Base-by-base conservation (phyloP, 805 yeast species). In the Diddensiella caesifluorescens region DNA sequence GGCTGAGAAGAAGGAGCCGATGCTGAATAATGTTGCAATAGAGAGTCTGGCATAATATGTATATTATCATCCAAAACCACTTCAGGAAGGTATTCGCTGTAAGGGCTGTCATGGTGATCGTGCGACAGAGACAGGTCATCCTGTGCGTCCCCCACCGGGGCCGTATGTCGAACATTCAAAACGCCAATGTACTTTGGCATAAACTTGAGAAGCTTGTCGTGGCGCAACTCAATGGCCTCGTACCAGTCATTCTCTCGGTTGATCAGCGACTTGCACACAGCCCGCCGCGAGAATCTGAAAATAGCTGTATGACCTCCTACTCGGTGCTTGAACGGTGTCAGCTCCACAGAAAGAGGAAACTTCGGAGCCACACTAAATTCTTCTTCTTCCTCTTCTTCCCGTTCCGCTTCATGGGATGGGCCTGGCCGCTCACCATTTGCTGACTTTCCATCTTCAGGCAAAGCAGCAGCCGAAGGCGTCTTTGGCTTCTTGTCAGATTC, bases 291-390 rank as follows among this genome's bases (percentile, higher is more conserved):
- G 59, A 92, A 92, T 50, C 90, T 75, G 66, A 90, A 92, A 26
- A 92, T 88, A 1, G 97, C 97, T 0, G 97, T 90, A 60, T 92
- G 99, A 0, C 99, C 99, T 5, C 99, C 99, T 18, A 92, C 97
- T 57, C 85, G 88, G 59, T 92, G 88, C 42, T 81, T 80, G 64
- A 89, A 90, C 1, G 97, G 97, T 41, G 85, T 77, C 45, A 90
- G 65, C 59, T 90, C 97, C 1, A 89, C 95, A 1, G 95, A 84
- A 22, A 87, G 50, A 0, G 71, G 71, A 48, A 53, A 51, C 42
- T 50, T 50, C 18, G 44, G 35, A 22, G 44, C 53, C 5, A 41
- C 40, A 19, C 20, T 3, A 12, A 12, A 15, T 19, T 5, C 30
- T n/a, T 26, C 41, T n/a, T 25, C 39, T 4, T 27, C 32, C 6